Evolutionary conservation across 2,329 filamentous ascomycete genomes (phyloP).

Genomic region (Hirsutella minnesotensis): DNA sequence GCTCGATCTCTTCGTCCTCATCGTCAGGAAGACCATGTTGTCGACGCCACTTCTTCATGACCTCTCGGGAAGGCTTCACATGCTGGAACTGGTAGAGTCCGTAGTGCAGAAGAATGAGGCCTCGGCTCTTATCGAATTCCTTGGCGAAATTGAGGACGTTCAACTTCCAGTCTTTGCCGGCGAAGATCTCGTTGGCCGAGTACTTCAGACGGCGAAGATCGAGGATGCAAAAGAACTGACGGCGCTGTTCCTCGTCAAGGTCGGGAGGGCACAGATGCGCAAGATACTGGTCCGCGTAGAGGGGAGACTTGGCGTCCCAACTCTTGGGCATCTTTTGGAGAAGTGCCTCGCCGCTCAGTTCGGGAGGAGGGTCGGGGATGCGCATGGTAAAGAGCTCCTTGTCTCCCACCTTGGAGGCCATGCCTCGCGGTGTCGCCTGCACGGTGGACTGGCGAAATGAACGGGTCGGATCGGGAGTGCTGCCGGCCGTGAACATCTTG

Average conservation of each 20-base stretch:
- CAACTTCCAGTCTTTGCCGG: slow-evolving; percentile 49
- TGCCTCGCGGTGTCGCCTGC: slow-evolving; percentile 35
- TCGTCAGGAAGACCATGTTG: slow-evolving; percentile 41
- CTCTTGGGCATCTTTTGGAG: slow-evolving; percentile 41
- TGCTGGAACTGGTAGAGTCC: slow-evolving; percentile 53
- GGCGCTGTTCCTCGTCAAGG: slow-evolving; percentile 46
- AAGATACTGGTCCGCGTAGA: slow-evolving; percentile 49
- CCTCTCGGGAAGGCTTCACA: slow-evolving; percentile 44
- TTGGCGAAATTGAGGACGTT: slow-evolving; percentile 52
- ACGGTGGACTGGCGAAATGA: slow-evolving; percentile 31
- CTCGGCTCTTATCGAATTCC: slow-evolving; percentile 52
- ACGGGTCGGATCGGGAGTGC: slow-evolving; percentile 30
- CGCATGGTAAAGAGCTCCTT: slow-evolving; percentile 46
- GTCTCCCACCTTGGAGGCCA: slow-evolving; percentile 35
- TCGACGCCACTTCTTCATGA: slow-evolving; percentile 46
- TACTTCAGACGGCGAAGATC: slow-evolving; percentile 50
- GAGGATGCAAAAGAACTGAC: slow-evolving; percentile 52
- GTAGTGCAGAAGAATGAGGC: slow-evolving; percentile 48
- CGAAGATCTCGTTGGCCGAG: slow-evolving; percentile 47
- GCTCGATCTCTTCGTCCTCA: slow-evolving; percentile 28
- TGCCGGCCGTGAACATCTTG: slow-evolving; percentile 34
- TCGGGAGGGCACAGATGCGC: slow-evolving; percentile 43
- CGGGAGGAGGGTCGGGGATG: slow-evolving; percentile 43
- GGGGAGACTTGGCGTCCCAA: slow-evolving; percentile 37
- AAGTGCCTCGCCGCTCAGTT: slow-evolving; percentile 43